Evolutionary conservation across 1,284 basidiomycete genomes (phyloP).

Genomic region (Ganoderma lucidum): DNA sequence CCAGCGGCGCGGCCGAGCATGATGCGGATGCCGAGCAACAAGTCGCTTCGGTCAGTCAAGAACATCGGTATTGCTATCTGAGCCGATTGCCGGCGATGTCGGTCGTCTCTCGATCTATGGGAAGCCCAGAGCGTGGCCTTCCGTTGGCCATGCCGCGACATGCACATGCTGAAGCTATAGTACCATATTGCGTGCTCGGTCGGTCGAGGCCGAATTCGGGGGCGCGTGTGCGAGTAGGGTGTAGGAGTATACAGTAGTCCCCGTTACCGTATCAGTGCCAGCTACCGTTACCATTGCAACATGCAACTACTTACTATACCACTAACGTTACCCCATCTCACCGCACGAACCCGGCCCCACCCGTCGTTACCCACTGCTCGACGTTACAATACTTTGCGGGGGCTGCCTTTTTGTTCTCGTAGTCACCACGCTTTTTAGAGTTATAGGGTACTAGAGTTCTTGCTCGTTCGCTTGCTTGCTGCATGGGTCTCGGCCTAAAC

Average conservation of each 20-base stretch:
- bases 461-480: constrained; percentile 7
- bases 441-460: not conserved
- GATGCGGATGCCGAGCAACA: constrained; percentile 39
- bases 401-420: not conserved
- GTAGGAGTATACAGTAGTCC: constrained; percentile 8
- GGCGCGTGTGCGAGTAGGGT: constrained; percentile 12
- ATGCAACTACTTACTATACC: constrained; percentile 1
- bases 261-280: not conserved
- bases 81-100: constrained; percentile 1
- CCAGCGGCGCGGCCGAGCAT: constrained; percentile 30
- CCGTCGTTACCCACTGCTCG: constrained; percentile 1
- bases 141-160: no score
- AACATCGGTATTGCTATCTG: constrained; percentile 30
- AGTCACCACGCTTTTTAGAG: not conserved
- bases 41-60: constrained; percentile 29
- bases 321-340: constrained; percentile 1
- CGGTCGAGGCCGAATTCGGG: not conserved
- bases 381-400: not conserved
- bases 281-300: not conserved
- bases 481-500: constrained; percentile 6
- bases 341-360: not conserved
- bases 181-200: constrained; percentile 14
- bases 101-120: not conserved
- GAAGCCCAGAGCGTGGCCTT: not conserved
- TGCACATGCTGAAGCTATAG: not conserved